Percentiles rank a stretch among this genome's conserved stretches.
These are phyloP conservation scores for Plasmodium cynomolgi DNA, from an alignment of 169 alveolate genomes.

Conservation along the genomic window DNA sequence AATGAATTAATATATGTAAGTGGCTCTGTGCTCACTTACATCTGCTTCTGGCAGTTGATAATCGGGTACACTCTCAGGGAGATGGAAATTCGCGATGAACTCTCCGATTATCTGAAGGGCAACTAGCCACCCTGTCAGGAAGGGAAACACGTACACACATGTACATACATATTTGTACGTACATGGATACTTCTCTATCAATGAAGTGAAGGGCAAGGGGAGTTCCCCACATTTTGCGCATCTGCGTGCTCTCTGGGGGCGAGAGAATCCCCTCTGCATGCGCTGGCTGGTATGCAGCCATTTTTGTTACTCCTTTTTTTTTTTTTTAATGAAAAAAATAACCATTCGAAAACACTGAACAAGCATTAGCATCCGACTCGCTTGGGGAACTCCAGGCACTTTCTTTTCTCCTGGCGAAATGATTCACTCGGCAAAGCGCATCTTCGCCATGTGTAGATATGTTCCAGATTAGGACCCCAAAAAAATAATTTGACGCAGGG, in stretches of 20 bases:
- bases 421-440: not conserved
- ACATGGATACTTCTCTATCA: not conserved
- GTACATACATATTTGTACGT: not conserved
- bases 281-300: not conserved
- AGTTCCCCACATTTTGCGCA: not conserved
- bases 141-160: not conserved
- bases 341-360: not conserved
- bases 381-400: not conserved
- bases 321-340: not conserved
- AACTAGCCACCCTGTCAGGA: not conserved
- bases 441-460: not conserved
- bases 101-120: conserved; percentile 74
- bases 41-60: conserved; percentile 89
- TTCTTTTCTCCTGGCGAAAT: not conserved
- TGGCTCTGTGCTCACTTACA: conserved; percentile 82
- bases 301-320: not conserved
- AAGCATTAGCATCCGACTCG: not conserved
- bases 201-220: not conserved
- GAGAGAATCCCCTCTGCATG: not conserved
- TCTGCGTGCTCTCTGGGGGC: not conserved
- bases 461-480: not conserved
- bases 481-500: not conserved
- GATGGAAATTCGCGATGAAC: conserved; percentile 82
- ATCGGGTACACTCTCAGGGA: conserved; percentile 86
- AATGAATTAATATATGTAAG: conserved; percentile 53